Evolutionary conservation across 208 protist species (phyloP), one percentile per base, ranked within the genome.

Genomic region (Acanthamoeba healyi): DNA sequence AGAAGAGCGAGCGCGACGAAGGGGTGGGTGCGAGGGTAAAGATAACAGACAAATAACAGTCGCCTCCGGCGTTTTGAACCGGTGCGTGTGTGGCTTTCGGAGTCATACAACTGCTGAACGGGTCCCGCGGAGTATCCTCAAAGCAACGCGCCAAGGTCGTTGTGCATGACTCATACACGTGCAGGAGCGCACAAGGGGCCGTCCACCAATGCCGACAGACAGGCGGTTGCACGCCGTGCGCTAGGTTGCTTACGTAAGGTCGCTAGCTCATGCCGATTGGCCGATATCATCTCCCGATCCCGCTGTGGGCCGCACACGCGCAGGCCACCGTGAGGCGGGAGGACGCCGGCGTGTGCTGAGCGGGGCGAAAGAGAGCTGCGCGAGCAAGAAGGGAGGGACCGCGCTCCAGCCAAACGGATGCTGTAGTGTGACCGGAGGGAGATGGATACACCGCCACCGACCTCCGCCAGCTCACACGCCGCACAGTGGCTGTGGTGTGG

Each of bases 41-140:
- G 51, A 58, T 58, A 58, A 58, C 51, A 58, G 51, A 58, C 51
- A 58, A 58, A 58, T 58, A 58, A 58, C 51, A 58, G 51, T 58
- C 51, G 17, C 1, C n/a, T n/a, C n/a, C 51, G 51, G 51, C 26
- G 51, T 58, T 58, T 58, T 3, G 4, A 58, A 58, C 17, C 19
- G n/a, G n/a, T n/a, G n/a, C n/a, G n/a, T n/a, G n/a, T n/a, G n/a
- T n/a, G n/a, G n/a, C n/a, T n/a, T 17, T 26, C 14, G 51, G 51
- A 0, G 15, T 19, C 51, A 10, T 19, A 10, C 46, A 51, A 51
- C 46, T 51, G 17, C 51, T n/a, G 51, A 26, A 58, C 51, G 12
- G 17, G 51, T n/a, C 51, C 15, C 15, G 51, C 51, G 51, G 51
- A 58, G 51, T 58, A 26, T 24, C 19, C 6, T 6, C 19, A 58